These are phyloP conservation scores for Luffa acutangula DNA, from an alignment of 306 rosid genomes.

Conservation along the genomic window DNA sequence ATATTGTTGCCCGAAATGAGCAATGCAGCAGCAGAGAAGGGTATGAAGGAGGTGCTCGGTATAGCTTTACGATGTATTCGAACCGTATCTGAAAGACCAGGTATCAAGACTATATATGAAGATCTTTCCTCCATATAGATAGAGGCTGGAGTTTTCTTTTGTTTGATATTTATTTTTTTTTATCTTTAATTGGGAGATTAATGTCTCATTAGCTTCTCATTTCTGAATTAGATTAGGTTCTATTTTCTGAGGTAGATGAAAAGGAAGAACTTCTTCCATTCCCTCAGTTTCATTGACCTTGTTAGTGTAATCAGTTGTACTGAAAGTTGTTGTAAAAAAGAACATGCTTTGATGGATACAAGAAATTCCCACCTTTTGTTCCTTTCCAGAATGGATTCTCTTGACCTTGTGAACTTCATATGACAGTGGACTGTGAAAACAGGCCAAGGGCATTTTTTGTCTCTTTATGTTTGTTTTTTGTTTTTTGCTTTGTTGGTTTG, in stretches of 20 bases:
- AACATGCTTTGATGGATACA: slow-evolving; percentile 3
- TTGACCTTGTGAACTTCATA: neutral
- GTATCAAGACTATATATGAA: slow-evolving; percentile 88
- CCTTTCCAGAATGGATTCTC: neutral
- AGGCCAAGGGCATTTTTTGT: neutral
- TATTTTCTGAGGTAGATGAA: neutral
- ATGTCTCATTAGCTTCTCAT: slow-evolving; percentile 67
- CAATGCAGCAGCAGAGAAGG: slow-evolving; percentile 65
- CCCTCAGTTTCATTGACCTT: slow-evolving; percentile 1
- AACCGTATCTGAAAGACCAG: slow-evolving; percentile 77
- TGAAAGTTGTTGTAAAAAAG: neutral
- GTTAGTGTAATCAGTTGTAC: slow-evolving; percentile 2
- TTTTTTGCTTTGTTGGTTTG: neutral
- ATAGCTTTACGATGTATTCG: slow-evolving; percentile 72
- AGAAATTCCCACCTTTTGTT: neutral
- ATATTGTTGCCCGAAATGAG: slow-evolving; percentile 47
- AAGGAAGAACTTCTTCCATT: slow-evolving; percentile 7
- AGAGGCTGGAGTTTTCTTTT: slow-evolving; percentile 19
- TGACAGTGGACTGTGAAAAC: too few relatives aligned
- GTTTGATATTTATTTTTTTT: slow-evolving; percentile 16
- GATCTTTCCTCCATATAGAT: slow-evolving; percentile 87
- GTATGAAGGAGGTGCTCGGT: slow-evolving; percentile 84
- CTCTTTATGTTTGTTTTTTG: neutral
- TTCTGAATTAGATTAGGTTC: slow-evolving; percentile 8
- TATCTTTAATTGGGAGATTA: slow-evolving; percentile 30